phyloP scores from a whole-genome alignment of 192 early-diverging fungal genomes.

The Geranomyces michiganensis region DNA sequence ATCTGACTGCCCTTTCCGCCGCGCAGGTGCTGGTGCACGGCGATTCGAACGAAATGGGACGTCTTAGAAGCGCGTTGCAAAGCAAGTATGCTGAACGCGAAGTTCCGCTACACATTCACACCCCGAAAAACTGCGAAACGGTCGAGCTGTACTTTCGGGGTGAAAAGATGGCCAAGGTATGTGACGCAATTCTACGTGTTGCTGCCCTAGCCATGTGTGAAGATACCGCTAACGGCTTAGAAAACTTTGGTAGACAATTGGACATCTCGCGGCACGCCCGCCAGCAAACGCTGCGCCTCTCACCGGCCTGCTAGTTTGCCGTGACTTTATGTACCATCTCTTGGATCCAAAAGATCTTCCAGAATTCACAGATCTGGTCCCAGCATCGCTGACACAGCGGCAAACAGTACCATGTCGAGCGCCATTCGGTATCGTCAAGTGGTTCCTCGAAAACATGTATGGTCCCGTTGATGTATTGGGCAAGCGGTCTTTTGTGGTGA shows the following conservation, averaged over 20 bases:
- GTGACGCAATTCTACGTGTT: neutral
- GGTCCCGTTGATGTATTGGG: conserved; percentile 58
- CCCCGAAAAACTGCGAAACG: conserved; percentile 86
- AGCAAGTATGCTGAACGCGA: conserved; percentile 81
- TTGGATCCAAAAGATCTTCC: conserved; percentile 79
- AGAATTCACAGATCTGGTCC: conserved; percentile 79
- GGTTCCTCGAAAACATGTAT: conserved; percentile 96
- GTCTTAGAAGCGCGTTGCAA: conserved; percentile 82
- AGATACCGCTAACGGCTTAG: neutral
- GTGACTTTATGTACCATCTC: conserved; percentile 89
- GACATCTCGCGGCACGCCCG: conserved; percentile 75
- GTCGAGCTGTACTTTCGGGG: conserved; percentile 92
- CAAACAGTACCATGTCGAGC: conserved; percentile 76
- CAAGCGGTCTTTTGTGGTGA: conserved; percentile 40
- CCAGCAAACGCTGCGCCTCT: conserved; percentile 71
- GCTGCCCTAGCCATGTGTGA: neutral
- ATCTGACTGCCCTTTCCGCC: neutral
- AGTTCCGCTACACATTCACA: conserved; percentile 78
- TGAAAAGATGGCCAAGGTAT: conserved; percentile 89
- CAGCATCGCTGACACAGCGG: conserved; percentile 77
- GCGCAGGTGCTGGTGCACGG: conserved; percentile 86
- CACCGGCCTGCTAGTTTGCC: conserved; percentile 79
- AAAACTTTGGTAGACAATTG: conserved; percentile 70
- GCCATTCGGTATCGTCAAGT: conserved; percentile 75
- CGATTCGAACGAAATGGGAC: conserved; percentile 91